Conservation (phyloP, 2,329 filamentous ascomycete species). For the Colletotrichum sp. region DNA sequence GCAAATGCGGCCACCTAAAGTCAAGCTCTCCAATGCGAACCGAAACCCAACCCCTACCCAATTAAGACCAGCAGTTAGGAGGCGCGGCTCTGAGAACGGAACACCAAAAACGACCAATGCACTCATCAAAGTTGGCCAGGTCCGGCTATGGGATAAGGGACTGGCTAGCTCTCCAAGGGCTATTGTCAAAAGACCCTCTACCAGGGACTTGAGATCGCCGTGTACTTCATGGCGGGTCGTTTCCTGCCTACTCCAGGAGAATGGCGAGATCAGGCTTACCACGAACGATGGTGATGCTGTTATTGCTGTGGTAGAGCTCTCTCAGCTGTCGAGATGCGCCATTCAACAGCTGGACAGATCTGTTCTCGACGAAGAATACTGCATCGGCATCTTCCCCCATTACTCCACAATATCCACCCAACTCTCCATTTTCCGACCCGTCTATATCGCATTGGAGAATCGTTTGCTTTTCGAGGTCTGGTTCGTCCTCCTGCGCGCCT, state of each 20-base stretch:
- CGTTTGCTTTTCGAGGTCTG: slow-evolving; percentile 95
- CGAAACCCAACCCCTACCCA: slow-evolving; percentile 41
- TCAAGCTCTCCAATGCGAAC: slow-evolving; percentile 56
- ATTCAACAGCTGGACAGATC: slow-evolving; percentile 90
- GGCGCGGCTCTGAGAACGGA: slow-evolving; percentile 19
- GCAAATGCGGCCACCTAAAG: slow-evolving; percentile 67
- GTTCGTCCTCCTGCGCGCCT: slow-evolving; percentile 90
- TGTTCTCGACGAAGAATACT: slow-evolving; percentile 91
- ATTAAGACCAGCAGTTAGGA: slow-evolving; percentile 30
- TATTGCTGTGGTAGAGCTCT: slow-evolving; percentile 83
- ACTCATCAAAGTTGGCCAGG: slow-evolving; percentile 94
- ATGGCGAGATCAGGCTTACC: slow-evolving; percentile 90
- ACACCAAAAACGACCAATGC: slow-evolving; percentile 48
- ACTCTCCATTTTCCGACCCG: slow-evolving; percentile 80
- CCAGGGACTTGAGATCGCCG: slow-evolving; percentile 58
- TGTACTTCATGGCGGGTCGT: slow-evolving; percentile 81
- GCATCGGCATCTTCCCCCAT: slow-evolving; percentile 93
- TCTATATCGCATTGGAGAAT: slow-evolving; percentile 87
- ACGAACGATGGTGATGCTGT: slow-evolving; percentile 83
- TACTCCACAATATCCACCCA: slow-evolving; percentile 79
- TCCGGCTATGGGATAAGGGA: slow-evolving; percentile 90
- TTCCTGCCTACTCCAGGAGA: slow-evolving; percentile 92
- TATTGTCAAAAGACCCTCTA: slow-evolving; percentile 62
- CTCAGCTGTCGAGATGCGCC: slow-evolving; percentile 86
- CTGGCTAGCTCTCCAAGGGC: slow-evolving; percentile 58